Evolutionary conservation across 305 asterid species (phyloP).

Genomic region (Rubia peregrina): DNA sequence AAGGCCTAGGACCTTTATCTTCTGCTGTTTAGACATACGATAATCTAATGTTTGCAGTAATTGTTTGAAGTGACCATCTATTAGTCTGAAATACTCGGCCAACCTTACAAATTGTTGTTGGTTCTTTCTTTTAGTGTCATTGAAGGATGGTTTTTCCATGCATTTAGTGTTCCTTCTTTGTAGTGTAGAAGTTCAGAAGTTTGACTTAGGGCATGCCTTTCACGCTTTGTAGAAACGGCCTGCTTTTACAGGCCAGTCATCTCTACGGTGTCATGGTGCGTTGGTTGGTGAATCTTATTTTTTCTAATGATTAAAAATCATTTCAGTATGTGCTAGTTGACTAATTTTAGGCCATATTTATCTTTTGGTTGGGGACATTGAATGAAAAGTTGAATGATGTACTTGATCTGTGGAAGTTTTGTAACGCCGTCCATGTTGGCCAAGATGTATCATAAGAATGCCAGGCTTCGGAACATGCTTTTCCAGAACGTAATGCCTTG

Average conservation of each 20-base stretch:
- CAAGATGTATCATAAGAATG: not conserved
- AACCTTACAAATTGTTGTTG: not conserved
- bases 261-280: not conserved
- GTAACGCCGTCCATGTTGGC: not conserved
- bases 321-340: not conserved
- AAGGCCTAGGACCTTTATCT: not conserved
- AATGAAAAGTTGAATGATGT: not conserved
- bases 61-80: not conserved
- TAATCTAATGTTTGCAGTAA: not conserved
- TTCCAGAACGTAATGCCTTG: not conserved
- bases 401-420: not conserved
- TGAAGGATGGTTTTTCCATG: not conserved
- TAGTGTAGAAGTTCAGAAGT: not conserved
- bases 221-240: not conserved
- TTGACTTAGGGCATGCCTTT: not conserved
- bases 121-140: not conserved
- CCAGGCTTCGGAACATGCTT: not conserved
- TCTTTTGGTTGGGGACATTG: constrained; percentile 3
- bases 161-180: not conserved
- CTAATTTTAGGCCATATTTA: not conserved
- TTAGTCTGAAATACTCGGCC: not conserved
- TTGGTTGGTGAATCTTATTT: not conserved
- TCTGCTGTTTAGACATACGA: not conserved
- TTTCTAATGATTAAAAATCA: not conserved
- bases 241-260: not conserved